These are phyloP conservation scores for Cyclocybe cylindracea DNA, from an alignment of 768 basidiomycete species.

Conservation along the genomic window DNA sequence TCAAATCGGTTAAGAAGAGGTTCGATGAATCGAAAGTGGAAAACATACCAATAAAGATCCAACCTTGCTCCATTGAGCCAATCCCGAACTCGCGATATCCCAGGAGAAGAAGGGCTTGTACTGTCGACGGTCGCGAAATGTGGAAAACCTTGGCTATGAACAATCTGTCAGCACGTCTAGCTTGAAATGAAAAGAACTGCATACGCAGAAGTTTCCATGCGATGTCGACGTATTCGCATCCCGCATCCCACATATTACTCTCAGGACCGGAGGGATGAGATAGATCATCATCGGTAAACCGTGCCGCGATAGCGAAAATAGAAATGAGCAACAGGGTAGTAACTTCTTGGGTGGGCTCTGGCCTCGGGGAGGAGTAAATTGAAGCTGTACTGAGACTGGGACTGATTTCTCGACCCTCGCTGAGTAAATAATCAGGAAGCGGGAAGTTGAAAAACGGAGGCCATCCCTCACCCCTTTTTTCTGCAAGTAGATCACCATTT, in stretches of 20 bases:
- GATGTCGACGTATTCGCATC: slow-evolving; percentile 60
- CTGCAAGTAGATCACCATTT: slow-evolving; percentile 6
- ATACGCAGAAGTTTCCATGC: slow-evolving; percentile 68
- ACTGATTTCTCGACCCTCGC: slow-evolving; percentile 22
- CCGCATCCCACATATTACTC: slow-evolving; percentile 72
- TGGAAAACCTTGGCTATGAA: slow-evolving; percentile 61
- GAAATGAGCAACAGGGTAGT: slow-evolving; percentile 73
- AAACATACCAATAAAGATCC: slow-evolving; percentile 72
- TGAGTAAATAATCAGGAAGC: slow-evolving; percentile 4
- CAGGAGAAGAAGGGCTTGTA: slow-evolving; percentile 77
- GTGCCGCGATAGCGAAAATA: slow-evolving; percentile 81
- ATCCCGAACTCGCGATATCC: slow-evolving; percentile 87
- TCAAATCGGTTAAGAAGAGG: slow-evolving; percentile 16
- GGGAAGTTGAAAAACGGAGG: not conserved
- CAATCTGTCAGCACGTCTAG: slow-evolving; percentile 1
- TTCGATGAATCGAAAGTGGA: slow-evolving; percentile 28
- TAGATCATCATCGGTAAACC: slow-evolving; percentile 58
- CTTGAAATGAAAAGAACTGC: slow-evolving; percentile 12
- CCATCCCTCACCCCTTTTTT: slow-evolving; percentile 15
- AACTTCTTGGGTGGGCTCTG: slow-evolving; percentile 61
- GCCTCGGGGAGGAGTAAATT: slow-evolving; percentile 36
- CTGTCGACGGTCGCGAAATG: slow-evolving; percentile 69
- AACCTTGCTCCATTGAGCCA: slow-evolving; percentile 80
- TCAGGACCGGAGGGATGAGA: slow-evolving; percentile 35
- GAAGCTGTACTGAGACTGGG: slow-evolving; percentile 26